Conservation (phyloP, 192 early-diverging fungal species). For the Physocladia obscura region DNA sequence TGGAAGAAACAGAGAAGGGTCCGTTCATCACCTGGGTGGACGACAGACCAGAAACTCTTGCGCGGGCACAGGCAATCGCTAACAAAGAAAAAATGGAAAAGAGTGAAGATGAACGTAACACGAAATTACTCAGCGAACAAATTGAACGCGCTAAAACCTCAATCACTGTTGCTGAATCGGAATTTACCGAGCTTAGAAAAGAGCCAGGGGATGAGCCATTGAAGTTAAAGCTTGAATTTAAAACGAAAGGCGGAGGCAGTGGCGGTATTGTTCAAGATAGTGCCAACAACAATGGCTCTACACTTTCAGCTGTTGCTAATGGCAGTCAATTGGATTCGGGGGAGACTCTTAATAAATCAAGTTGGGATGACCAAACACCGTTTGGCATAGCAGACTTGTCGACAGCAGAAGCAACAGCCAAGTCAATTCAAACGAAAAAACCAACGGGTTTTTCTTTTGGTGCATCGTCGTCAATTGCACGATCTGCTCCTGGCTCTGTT, state of each 20-base stretch:
- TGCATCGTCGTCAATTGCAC: not conserved
- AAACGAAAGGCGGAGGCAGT: not conserved
- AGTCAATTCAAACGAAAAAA: not conserved
- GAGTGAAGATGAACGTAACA: slow-evolving; percentile 85
- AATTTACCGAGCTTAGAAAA: slow-evolving; percentile 63
- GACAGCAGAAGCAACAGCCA: not conserved
- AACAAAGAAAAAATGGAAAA: slow-evolving; percentile 79
- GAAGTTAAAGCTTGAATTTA: slow-evolving; percentile 64
- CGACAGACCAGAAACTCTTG: slow-evolving; percentile 82
- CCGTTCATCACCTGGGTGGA: slow-evolving; percentile 88
- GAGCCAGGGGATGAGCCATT: slow-evolving; percentile 68
- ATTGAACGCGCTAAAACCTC: slow-evolving; percentile 71
- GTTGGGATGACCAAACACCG: too few species aligned
- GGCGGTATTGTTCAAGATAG: not conserved
- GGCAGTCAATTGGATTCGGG: not conserved
- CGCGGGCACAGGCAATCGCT: slow-evolving; percentile 71
- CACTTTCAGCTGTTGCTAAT: not conserved
- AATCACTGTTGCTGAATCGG: slow-evolving; percentile 17
- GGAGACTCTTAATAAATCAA: not conserved
- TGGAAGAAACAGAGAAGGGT: slow-evolving; percentile 83
- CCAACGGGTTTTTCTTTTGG: slow-evolving; percentile 19
- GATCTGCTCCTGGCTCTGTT: not conserved
- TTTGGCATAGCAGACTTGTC: not conserved
- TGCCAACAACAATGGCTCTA: not conserved
- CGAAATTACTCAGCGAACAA: slow-evolving; percentile 75